phyloP scores from a whole-genome alignment of 495 filamentous ascomycete species.

The Bombardia bombarda region DNA sequence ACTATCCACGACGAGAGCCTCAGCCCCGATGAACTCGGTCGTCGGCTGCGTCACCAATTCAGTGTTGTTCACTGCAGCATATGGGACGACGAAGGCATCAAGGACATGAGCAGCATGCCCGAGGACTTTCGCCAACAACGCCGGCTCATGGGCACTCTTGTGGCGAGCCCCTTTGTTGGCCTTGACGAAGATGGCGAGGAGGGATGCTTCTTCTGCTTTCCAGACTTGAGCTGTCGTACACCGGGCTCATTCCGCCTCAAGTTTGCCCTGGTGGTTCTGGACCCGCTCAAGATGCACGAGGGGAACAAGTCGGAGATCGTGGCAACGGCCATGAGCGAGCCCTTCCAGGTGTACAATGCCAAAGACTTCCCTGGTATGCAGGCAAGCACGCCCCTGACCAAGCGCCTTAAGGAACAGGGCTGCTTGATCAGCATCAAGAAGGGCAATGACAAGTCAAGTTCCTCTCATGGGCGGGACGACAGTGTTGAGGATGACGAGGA shows the following conservation, averaged over 20 bases:
- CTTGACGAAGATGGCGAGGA: conserved; percentile 56
- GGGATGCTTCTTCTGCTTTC: conserved; percentile 90
- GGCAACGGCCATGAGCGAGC: conserved; percentile 61
- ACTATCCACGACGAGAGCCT: conserved; percentile 57
- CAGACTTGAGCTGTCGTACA: conserved; percentile 85
- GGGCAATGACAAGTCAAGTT: conserved; percentile 56
- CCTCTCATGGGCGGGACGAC: conserved; percentile 33
- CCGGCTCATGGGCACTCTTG: conserved; percentile 71
- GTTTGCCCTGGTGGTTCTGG: conserved; percentile 80
- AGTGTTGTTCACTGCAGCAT: conserved; percentile 78
- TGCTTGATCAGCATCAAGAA: conserved; percentile 76
- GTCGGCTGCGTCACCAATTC: conserved; percentile 62
- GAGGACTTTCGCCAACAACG: conserved; percentile 54
- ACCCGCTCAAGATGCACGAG: conserved; percentile 35
- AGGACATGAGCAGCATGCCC: conserved; percentile 53
- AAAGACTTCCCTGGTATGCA: conserved; percentile 96
- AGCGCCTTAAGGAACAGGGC: conserved; percentile 63
- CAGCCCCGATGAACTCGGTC: conserved; percentile 43
- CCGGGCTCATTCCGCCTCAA: conserved; percentile 75
- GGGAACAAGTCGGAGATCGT: conserved; percentile 56
- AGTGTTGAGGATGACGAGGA: conserved; percentile 35
- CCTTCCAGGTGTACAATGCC: conserved; percentile 86
- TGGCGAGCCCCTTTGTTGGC: conserved; percentile 65
- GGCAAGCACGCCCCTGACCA: conserved; percentile 60
- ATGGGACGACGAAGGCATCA: conserved; percentile 53